phyloP scores from a whole-genome alignment of 140 eudicot species.

The Erigeron philadelphicus region DNA sequence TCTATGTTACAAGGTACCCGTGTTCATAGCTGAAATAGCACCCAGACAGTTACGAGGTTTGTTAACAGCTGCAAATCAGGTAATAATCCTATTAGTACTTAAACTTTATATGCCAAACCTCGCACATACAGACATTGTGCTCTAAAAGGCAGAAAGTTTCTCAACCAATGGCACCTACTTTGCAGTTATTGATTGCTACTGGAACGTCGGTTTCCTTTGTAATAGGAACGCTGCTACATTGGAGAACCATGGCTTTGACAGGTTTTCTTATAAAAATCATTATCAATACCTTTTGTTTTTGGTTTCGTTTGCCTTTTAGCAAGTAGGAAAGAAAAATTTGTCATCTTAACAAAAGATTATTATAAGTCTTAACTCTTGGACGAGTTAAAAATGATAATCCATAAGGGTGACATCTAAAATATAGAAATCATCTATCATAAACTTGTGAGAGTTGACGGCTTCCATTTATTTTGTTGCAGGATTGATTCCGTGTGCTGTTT shows the following conservation, averaged over 20 bases:
- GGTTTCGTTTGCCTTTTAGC: not conserved
- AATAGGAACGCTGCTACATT: conserved; percentile 59
- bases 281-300: conserved; percentile 2
- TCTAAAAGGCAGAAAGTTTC: not conserved
- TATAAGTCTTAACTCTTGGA: not conserved
- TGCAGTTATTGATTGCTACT: conserved; percentile 62
- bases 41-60: conserved; percentile 83
- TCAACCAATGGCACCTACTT: conserved; percentile 13
- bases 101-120: not conserved
- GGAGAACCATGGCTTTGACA: conserved; percentile 78
- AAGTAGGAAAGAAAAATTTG: not conserved
- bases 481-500: conserved; percentile 63
- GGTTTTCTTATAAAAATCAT: conserved; percentile 33
- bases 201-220: conserved; percentile 73
- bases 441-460: not conserved
- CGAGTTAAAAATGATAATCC: not conserved
- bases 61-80: conserved; percentile 79
- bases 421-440: not conserved
- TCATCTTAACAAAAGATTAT: not conserved
- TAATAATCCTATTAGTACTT: conserved; percentile 17
- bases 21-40: conserved; percentile 80
- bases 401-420: not conserved
- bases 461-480: conserved; percentile 42
- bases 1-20: conserved; percentile 41
- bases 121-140: not conserved